A percentile compares a stretch with the other conserved stretches of the same genome.
Evolutionary conservation across 2,329 filamentous ascomycete species (phyloP).

Genomic region (Polychaeton citri): DNA sequence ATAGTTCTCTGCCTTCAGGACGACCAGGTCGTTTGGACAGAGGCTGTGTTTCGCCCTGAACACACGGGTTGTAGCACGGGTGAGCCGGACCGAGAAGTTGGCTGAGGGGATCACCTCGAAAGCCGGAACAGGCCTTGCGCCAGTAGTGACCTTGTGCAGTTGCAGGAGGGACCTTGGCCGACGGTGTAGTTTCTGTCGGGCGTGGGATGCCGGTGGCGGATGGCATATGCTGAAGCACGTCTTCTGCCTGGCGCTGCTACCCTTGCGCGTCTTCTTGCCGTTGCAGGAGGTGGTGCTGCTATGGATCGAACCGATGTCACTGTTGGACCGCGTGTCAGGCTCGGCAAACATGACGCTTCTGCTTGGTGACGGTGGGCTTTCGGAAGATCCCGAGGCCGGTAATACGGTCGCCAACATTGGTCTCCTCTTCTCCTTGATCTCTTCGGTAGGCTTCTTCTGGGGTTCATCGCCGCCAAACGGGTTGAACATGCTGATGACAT

Average conservation of each 20-base stretch:
- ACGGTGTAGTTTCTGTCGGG: slow-evolving; percentile 48
- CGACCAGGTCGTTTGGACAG: slow-evolving; percentile 54
- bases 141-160: slow-evolving; percentile 50
- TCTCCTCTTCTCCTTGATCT: slow-evolving; percentile 1
- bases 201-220: slow-evolving; percentile 45
- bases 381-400: neutral
- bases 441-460: neutral
- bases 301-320: slow-evolving; percentile 17
- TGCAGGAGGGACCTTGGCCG: slow-evolving; percentile 59
- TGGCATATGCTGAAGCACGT: slow-evolving; percentile 56
- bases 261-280: slow-evolving; percentile 12
- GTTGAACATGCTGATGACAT: slow-evolving; percentile 15
- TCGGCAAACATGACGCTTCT: slow-evolving; percentile 21
- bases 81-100: slow-evolving; percentile 45
- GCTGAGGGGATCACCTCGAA: slow-evolving; percentile 56
- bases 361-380: slow-evolving; percentile 12
- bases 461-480: slow-evolving; percentile 12
- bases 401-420: neutral
- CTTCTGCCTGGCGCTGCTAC: slow-evolving; percentile 31
- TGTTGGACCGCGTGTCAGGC: slow-evolving; percentile 16
- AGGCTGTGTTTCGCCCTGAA: slow-evolving; percentile 51
- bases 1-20: slow-evolving; percentile 60
- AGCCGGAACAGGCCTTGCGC: slow-evolving; percentile 50
- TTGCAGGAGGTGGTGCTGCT: slow-evolving; percentile 13
- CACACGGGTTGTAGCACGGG: slow-evolving; percentile 49